Percentiles rank a stretch among this genome's conserved stretches.
Evolutionary conservation across 2,329 filamentous ascomycete species (phyloP).

Genomic region (Aspergillus intermedius): DNA sequence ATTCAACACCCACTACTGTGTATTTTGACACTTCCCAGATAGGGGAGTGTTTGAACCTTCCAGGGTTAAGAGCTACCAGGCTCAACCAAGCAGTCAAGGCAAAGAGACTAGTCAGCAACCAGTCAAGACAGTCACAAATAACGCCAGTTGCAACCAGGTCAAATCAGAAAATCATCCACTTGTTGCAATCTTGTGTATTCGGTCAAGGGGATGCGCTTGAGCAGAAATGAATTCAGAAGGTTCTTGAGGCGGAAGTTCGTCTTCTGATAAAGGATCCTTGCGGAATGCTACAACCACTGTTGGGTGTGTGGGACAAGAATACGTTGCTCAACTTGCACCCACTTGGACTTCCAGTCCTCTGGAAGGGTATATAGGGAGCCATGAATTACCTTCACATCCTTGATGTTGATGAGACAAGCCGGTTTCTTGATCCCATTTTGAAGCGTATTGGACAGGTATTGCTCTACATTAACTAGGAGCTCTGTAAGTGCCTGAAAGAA

Average conservation of each 20-base stretch:
- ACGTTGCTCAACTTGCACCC: slow-evolving; percentile 1
- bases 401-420: too few species aligned
- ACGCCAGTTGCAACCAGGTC: background rate
- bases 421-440: too few species aligned
- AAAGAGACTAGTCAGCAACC: background rate
- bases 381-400: slow-evolving; percentile 3
- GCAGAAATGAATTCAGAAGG: background rate
- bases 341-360: slow-evolving; percentile 4
- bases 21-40: background rate
- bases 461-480: too few species aligned
- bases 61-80: background rate
- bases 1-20: background rate
- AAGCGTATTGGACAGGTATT: too few species aligned
- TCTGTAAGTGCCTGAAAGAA: too few species aligned
- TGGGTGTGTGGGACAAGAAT: slow-evolving; percentile 2
- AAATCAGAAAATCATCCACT: background rate
- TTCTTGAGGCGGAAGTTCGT: background rate
- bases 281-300: slow-evolving; percentile 55
- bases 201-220: background rate
- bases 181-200: background rate
- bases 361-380: slow-evolving; percentile 3
- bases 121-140: background rate
- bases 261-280: background rate
- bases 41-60: background rate
- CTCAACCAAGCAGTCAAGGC: background rate